Conservation (phyloP, 1,284 basidiomycete genomes). For the Puccinia novopanici region DNA sequence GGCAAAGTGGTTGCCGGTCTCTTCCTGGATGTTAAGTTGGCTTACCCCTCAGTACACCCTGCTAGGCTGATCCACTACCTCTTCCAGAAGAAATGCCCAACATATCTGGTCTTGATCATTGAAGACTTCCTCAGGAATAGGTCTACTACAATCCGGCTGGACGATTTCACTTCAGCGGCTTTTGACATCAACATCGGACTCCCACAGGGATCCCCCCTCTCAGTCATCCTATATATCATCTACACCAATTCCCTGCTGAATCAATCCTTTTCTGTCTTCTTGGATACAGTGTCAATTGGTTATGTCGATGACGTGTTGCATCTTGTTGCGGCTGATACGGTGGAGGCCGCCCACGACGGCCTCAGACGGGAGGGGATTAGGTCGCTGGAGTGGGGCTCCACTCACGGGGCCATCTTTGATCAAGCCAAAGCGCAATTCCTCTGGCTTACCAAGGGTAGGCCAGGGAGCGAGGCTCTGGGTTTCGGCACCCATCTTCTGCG, state of each 20-base stretch:
- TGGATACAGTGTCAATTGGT: neutral
- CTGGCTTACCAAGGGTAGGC: neutral
- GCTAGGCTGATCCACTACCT: neutral
- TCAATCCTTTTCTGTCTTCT: neutral
- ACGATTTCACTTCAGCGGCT: neutral
- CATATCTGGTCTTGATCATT: neutral
- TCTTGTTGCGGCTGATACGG: neutral
- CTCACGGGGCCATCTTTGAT: slow-evolving; percentile 1
- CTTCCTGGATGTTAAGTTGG: slow-evolving; percentile 1
- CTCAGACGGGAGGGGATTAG: neutral
- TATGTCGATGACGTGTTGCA: slow-evolving; percentile 19
- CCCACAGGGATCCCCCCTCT: slow-evolving; percentile 10
- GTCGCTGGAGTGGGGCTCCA: neutral
- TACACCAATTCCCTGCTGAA: neutral
- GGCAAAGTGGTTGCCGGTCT: neutral
- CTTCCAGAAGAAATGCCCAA: neutral
- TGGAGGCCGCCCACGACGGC: neutral
- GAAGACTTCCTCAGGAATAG: slow-evolving; percentile 3
- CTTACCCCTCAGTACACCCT: slow-evolving; percentile 10
- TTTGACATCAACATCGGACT: neutral
- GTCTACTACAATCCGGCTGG: neutral
- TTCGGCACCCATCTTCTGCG: neutral
- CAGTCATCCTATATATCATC: slow-evolving; percentile 7
- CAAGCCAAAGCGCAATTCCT: too few relatives aligned
- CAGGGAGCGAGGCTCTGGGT: neutral